A percentile compares a stretch with the other conserved stretches of the same genome.
These are phyloP conservation scores for Saprolegnia diclina DNA, from an alignment of 352 stramenopile species.

Conservation along the genomic window DNA sequence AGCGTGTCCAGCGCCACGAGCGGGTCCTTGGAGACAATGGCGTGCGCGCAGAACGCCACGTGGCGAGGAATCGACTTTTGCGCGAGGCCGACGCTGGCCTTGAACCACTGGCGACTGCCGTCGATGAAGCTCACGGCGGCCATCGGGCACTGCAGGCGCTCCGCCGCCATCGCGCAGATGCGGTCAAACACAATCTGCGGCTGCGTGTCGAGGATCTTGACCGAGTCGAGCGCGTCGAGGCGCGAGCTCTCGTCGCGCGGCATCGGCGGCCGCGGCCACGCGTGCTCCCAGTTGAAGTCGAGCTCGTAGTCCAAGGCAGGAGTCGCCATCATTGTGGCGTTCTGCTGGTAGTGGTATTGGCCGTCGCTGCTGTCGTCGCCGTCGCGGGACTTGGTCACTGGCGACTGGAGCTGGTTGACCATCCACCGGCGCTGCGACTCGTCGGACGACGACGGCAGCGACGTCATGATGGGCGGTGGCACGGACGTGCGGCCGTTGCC, in stretches of 20 bases:
- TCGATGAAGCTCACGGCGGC: constrained; percentile 26
- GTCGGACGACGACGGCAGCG: not conserved
- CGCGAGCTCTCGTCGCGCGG: constrained; percentile 6
- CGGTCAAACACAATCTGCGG: constrained; percentile 23
- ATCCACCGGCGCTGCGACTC: constrained; percentile 18
- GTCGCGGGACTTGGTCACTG: constrained; percentile 6
- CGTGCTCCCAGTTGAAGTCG: constrained; percentile 26
- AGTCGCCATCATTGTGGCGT: not conserved
- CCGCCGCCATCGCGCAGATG: constrained; percentile 23
- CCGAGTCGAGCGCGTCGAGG: not conserved
- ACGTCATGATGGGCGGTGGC: constrained; percentile 5
- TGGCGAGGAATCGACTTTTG: constrained; percentile 25
- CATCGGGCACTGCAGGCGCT: constrained; percentile 25
- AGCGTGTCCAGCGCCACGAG: constrained; percentile 22
- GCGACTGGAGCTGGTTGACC: constrained; percentile 21
- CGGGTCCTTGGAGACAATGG: constrained; percentile 27
- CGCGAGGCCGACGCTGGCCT: constrained; percentile 24
- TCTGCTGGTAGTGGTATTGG: constrained; percentile 9
- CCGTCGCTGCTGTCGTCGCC: not conserved
- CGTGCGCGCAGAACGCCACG: constrained; percentile 25
- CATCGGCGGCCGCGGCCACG: constrained; percentile 23
- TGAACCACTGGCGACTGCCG: constrained; percentile 25
- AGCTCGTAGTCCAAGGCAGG: constrained; percentile 20
- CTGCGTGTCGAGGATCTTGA: constrained; percentile 26
- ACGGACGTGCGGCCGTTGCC: constrained; percentile 12